Evolutionary conservation across 164 flowering plant genomes (phyloP).

Genomic region (Litsea cubeba): DNA sequence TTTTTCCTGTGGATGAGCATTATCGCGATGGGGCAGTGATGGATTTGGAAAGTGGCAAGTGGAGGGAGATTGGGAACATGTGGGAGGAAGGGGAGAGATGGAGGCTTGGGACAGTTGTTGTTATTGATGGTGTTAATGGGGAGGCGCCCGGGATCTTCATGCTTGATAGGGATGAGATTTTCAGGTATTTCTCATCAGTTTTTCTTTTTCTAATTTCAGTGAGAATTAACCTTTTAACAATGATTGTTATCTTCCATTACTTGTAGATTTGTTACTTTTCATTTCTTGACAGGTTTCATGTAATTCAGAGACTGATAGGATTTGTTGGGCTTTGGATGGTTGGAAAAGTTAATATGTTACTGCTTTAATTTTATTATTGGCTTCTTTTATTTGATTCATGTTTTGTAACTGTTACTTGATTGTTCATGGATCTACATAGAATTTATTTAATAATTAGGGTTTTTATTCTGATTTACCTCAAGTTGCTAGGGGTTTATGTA

Average conservation of each 20-base stretch:
- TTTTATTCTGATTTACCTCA: too few species aligned
- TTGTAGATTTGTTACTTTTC: not conserved
- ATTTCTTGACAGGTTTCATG: not conserved
- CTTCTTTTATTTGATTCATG: not conserved
- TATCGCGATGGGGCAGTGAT: slow-evolving; percentile 76
- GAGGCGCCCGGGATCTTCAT: slow-evolving; percentile 51
- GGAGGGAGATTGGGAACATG: slow-evolving; percentile 87
- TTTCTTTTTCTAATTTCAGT: not conserved
- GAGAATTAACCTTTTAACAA: not conserved
- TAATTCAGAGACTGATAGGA: too few species aligned
- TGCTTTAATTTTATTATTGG: not conserved
- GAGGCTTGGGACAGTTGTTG: slow-evolving; percentile 66
- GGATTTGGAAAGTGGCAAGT: slow-evolving; percentile 56
- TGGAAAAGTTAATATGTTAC: not conserved
- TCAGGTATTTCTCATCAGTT: slow-evolving; percentile 38
- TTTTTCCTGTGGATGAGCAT: slow-evolving; percentile 85
- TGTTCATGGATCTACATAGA: not conserved
- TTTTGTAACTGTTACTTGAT: not conserved
- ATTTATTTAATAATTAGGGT: too few species aligned
- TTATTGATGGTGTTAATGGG: slow-evolving; percentile 36
- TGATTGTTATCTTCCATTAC: too few species aligned
- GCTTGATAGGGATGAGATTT: slow-evolving; percentile 65
- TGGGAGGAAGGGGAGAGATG: slow-evolving; percentile 76
- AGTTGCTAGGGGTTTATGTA: not conserved
- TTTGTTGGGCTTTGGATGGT: too few species aligned